Conservation (phyloP, 805 yeast genomes). For the Scheffersomyces stipitis region DNA sequence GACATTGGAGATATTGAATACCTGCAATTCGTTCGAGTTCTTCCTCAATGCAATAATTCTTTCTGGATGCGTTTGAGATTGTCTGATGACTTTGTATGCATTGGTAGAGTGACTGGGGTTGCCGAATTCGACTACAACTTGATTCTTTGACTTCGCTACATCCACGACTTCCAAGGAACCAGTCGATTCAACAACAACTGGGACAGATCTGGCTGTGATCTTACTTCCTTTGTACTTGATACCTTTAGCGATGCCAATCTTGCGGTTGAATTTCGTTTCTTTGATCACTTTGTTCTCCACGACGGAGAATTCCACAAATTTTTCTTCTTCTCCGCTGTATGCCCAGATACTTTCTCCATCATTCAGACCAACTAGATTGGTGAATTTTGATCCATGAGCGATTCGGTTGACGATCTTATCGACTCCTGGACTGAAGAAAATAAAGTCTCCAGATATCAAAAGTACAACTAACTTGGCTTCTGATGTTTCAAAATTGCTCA, state of each 20-base stretch:
- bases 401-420: slow-evolving; percentile 39
- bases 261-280: slow-evolving; percentile 15
- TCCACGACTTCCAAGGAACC: slow-evolving; percentile 29
- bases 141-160: slow-evolving; percentile 20
- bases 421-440: slow-evolving; percentile 44
- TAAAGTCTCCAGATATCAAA: slow-evolving; percentile 36
- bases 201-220: slow-evolving; percentile 10
- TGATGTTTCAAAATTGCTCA: neutral
- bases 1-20: slow-evolving; percentile 29
- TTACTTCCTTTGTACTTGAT: slow-evolving; percentile 11
- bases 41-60: slow-evolving; percentile 33
- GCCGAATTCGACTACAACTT: slow-evolving; percentile 27
- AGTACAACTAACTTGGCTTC: slow-evolving; percentile 28
- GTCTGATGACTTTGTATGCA: slow-evolving; percentile 28
- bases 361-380: slow-evolving; percentile 12
- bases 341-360: slow-evolving; percentile 25
- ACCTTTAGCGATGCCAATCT: slow-evolving; percentile 21
- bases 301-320: slow-evolving; percentile 22
- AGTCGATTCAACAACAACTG: slow-evolving; percentile 10
- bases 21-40: slow-evolving; percentile 27
- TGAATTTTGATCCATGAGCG: slow-evolving; percentile 23
- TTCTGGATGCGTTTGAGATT: slow-evolving; percentile 28
- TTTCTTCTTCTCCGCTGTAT: slow-evolving; percentile 10
- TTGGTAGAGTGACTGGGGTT: neutral
- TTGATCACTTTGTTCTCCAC: slow-evolving; percentile 24